Base-by-base conservation (phyloP, 73 alveolate genomes). In the Halteria grandinella region DNA sequence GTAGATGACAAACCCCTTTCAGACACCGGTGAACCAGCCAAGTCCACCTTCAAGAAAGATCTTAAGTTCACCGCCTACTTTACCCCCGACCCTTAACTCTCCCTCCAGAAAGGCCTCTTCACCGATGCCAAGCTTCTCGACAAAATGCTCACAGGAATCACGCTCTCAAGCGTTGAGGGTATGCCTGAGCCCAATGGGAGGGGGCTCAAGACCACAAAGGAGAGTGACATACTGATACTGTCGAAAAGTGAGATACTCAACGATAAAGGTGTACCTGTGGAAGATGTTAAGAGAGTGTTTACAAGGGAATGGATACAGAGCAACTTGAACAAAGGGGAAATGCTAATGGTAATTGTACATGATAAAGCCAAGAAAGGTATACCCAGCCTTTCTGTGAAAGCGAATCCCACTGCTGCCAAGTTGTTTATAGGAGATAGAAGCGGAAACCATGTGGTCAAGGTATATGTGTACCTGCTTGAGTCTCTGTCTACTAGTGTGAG, bases 181-280 rank as follows among this genome's bases (percentile, higher is more conserved):
- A n/a, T n/a, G n/a, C n/a, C n/a, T 39, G 44, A 24, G 1, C 21
- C 8, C 58, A 33, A n/a, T n/a, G 17, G 14, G 43, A 44, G 47
- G 66, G 29, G 64, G 69, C n/a, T n/a, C n/a, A n/a, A n/a, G n/a
- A n/a, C n/a, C 3, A 44, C 47, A 18, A 66, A 66, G 51, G 80
- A 66, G n/a, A 44, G 63, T 45, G 80, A 66, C 23, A 11, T 66
- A 1, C 41, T 66, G 24, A 66, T 66, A 21, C 33, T 66, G 10
- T 66, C 80, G 12, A 27, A 40, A 34, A 66, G 18, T 7, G 78
- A 62, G 36, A 44, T 62, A 37, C 10, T 12, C 1, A 44, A 24
- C 18, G 11, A 66, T 15, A 32, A 44, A 44, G 31, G 18, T 25
- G n/a, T n/a, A n/a, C n/a, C n/a, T n/a, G n/a, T n/a, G n/a, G 51